These are phyloP conservation scores for Neurospora pannonica DNA, from an alignment of 495 filamentous ascomycete species.

Conservation along the genomic window DNA sequence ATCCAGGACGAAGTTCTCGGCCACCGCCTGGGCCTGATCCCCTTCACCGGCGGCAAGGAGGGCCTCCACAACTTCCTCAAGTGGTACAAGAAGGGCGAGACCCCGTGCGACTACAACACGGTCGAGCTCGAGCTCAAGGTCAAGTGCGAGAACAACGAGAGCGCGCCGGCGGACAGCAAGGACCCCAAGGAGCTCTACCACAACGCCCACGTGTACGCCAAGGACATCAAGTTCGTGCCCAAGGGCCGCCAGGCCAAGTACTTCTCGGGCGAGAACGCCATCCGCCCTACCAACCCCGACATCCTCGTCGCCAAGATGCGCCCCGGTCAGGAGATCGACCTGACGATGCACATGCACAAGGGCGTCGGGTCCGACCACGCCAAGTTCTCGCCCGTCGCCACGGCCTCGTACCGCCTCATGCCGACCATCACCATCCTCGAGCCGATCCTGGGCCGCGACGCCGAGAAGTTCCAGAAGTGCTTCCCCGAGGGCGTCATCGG, in stretches of 20 bases:
- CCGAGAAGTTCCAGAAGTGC: conserved; percentile 80
- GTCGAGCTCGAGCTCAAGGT: conserved; percentile 61
- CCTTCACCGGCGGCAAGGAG: conserved; percentile 65
- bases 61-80: conserved; percentile 66
- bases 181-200: conserved; percentile 78
- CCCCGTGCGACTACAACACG: conserved; percentile 69
- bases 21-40: conserved; percentile 80
- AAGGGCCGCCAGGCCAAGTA: conserved; percentile 60
- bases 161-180: conserved; percentile 57
- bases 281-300: conserved; percentile 75
- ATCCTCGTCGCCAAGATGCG: conserved; percentile 92
- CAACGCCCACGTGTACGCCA: conserved; percentile 80
- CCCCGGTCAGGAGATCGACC: conserved; percentile 75
- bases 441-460: conserved; percentile 78
- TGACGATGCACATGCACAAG: conserved; percentile 84
- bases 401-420: conserved; percentile 81
- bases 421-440: conserved; percentile 72
- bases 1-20: conserved; percentile 96
- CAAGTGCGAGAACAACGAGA: conserved; percentile 65
- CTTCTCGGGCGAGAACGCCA: conserved; percentile 56
- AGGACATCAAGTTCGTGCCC: conserved; percentile 64
- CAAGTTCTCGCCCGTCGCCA: conserved; percentile 95
- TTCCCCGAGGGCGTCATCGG: conserved; percentile 86
- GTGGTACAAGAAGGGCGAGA: conserved; percentile 51
- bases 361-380: conserved; percentile 92